Base-by-base conservation (phyloP, 257 asterid genomes). In the Nicotiana obtusifolia region DNA sequence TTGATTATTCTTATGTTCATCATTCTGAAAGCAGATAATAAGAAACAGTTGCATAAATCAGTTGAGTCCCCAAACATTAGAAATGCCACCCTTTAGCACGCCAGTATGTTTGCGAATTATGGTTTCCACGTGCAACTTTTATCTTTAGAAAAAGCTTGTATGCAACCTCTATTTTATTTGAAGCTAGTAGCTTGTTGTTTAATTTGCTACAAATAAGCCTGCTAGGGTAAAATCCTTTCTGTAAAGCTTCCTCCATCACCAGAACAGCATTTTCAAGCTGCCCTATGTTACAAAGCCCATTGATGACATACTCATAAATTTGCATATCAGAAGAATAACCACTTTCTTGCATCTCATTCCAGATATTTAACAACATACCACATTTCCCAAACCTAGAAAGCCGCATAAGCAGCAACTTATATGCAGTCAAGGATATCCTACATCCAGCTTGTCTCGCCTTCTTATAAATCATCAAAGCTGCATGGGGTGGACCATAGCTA, bases 41-140 rank as follows among this genome's bases (percentile, higher is more conserved):
- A 52, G 57, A 52, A 52, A 0, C 61, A 49, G 62, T 24, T 47
- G 79, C 62, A 73, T 60, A 22, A 22, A 73, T 7, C 41, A 73
- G 41, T 24, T 47, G 24, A 47, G 61, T 49, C 9, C 16, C 62
- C 24, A 64, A 62, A 52, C 78, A 54, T 80, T 82, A 93, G 84
- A 92, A 95, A 82, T 95, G 99, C 97, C 98, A 95, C 24, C 99
- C 99, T 89, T 95, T 92, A 52, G 92, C 91, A 79, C 95, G 93
- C 96, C 99, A 95, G 84, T 87, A 84, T 82, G 90, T 87, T 67
- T 85, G 94, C 9, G 97, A 97, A 47, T 95, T 94, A 81, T 92
- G 95, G 69, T 83, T 85, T 64, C 80, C 75, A 57, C 99, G 96
- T 30, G 96, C 97, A 4, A 33, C 85, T 82, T 90, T 91, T 37